These are phyloP conservation scores for Lagenaria siceraria DNA, from an alignment of 306 rosid genomes.

Conservation along the genomic window DNA sequence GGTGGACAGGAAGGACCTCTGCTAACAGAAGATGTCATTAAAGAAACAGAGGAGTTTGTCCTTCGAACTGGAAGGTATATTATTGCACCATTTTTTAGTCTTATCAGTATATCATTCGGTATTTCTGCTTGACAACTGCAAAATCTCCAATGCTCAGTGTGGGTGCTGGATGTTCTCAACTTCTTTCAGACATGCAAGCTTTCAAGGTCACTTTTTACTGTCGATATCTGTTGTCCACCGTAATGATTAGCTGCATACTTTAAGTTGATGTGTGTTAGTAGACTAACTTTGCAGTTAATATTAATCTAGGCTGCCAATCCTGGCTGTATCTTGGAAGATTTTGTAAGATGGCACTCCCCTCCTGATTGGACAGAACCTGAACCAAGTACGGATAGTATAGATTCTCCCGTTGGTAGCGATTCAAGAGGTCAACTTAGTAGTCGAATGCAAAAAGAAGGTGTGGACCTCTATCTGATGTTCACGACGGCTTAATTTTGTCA, in stretches of 20 bases:
- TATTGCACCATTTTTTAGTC: conserved; percentile 4
- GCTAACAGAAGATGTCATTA: conserved; percentile 91
- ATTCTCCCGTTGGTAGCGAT: conserved; percentile 35
- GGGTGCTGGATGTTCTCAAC: conserved; percentile 99
- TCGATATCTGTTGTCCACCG: conserved; percentile 10
- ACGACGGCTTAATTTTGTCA: not conserved
- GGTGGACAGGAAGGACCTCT: conserved; percentile 74
- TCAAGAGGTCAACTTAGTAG: conserved; percentile 74
- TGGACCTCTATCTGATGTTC: conserved; percentile 7
- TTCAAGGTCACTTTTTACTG: conserved; percentile 59
- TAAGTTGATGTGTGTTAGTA: not conserved
- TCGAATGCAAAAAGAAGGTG: conserved; percentile 97
- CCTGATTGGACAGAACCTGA: conserved; percentile 91
- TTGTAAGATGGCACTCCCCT: conserved; percentile 99
- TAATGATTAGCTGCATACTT: conserved; percentile 7
- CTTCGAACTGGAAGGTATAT: conserved; percentile 95
- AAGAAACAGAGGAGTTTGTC: conserved; percentile 94
- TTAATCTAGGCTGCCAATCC: conserved; percentile 89
- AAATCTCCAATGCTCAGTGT: conserved; percentile 56
- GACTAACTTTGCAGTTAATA: conserved; percentile 10
- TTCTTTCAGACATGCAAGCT: conserved; percentile 99
- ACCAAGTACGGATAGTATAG: conserved; percentile 32
- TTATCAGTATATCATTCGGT: conserved; percentile 1
- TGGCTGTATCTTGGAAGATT: conserved; percentile 98
- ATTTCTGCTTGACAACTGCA: conserved; percentile 22